phyloP scores from a whole-genome alignment of 208 protist species.

The Leishmania amazonensis region DNA sequence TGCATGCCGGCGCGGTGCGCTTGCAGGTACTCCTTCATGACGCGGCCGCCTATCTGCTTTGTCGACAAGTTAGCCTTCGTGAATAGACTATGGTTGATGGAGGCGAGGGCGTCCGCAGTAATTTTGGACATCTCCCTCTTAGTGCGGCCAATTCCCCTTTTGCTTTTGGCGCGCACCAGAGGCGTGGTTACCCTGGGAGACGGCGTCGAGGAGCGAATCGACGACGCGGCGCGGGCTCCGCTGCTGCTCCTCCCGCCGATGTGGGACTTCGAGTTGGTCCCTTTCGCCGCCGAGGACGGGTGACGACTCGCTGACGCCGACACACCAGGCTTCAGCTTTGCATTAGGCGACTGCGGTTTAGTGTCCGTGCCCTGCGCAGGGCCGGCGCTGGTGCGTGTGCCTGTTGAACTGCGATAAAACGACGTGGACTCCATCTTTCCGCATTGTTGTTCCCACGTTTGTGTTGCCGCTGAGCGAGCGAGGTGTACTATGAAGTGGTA shows the following conservation, averaged over 20 bases:
- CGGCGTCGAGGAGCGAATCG: neutral
- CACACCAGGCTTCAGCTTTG: neutral
- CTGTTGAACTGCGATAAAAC: neutral
- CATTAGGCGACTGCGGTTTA: neutral
- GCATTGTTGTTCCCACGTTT: neutral
- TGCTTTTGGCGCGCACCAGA: neutral
- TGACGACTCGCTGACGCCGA: neutral
- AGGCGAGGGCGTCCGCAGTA: constrained; percentile 27
- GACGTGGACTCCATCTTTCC: neutral
- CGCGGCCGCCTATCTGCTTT: constrained; percentile 25
- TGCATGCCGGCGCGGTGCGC: constrained; percentile 29
- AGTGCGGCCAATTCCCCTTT: neutral
- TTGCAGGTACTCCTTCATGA: constrained; percentile 38
- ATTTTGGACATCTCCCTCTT: neutral
- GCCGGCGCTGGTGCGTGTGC: neutral
- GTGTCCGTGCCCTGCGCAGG: neutral
- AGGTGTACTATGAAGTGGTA: neutral
- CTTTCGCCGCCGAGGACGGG: neutral
- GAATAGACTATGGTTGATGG: constrained; percentile 42
- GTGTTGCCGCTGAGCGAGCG: neutral
- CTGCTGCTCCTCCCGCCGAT: neutral
- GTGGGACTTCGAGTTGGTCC: neutral
- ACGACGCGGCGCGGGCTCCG: neutral
- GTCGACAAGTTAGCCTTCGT: constrained; percentile 15
- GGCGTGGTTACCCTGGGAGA: neutral